phyloP scores from a whole-genome alignment of 2,329 filamentous ascomycete species.

The Alternaria sp. region DNA sequence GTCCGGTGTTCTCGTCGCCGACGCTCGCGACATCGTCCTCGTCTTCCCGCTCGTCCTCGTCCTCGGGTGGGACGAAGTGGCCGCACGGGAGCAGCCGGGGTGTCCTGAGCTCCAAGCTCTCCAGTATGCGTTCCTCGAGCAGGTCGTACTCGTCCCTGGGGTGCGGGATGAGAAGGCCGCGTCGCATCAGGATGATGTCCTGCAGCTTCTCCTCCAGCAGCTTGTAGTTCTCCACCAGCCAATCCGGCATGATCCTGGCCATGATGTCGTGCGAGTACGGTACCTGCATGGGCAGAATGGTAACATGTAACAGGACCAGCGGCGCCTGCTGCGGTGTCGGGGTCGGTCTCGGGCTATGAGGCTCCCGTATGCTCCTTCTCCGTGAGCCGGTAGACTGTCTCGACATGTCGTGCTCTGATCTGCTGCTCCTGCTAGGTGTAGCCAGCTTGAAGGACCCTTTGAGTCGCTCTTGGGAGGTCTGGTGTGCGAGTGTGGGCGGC shows the following conservation, averaged over 20 bases:
- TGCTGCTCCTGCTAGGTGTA: constrained; percentile 40
- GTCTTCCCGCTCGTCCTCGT: constrained; percentile 49
- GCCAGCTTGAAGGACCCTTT: constrained; percentile 42
- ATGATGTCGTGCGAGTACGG: constrained; percentile 61
- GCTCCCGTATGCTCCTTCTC: constrained; percentile 34
- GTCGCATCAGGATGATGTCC: constrained; percentile 71
- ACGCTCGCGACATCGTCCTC: constrained; percentile 45
- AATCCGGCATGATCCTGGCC: constrained; percentile 58
- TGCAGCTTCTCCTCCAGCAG: constrained; percentile 73
- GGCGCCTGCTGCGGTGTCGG: constrained; percentile 61
- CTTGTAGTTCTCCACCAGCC: constrained; percentile 66
- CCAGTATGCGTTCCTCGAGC: constrained; percentile 77
- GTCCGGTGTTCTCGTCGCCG: constrained; percentile 37
- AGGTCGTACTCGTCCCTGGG: constrained; percentile 81
- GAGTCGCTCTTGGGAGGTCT: constrained; percentile 38
- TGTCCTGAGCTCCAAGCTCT: constrained; percentile 74
- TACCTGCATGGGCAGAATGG: constrained; percentile 73
- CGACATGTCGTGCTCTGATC: constrained; percentile 41
- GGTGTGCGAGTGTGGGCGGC: constrained; percentile 37
- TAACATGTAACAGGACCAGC: constrained; percentile 79
- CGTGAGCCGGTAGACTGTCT: constrained; percentile 36
- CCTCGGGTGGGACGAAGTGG: constrained; percentile 65
- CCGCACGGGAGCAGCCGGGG: constrained; percentile 77
- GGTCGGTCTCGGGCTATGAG: constrained; percentile 35
- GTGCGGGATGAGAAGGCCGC: constrained; percentile 77